Evolutionary conservation across 2,329 filamentous ascomycete species (phyloP).

Genomic region (Diaporthe sp.): DNA sequence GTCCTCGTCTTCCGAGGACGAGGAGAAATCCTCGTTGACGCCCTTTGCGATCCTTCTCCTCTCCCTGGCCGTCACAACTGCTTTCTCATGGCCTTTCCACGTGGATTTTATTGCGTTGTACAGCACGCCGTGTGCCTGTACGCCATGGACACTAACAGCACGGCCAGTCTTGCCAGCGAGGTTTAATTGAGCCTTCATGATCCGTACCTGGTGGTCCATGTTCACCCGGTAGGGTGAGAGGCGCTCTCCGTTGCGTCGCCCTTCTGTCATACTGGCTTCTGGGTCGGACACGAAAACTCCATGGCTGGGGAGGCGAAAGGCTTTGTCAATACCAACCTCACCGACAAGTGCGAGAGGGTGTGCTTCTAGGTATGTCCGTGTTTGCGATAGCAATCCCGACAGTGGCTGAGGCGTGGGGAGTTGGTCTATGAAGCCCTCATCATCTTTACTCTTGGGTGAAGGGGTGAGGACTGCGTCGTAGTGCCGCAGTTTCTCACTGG

Average conservation of each 20-base stretch:
- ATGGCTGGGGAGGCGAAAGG: slow-evolving; percentile 75
- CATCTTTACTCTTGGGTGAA: slow-evolving; percentile 51
- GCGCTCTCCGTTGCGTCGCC: slow-evolving; percentile 75
- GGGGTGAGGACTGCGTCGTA: slow-evolving; percentile 74
- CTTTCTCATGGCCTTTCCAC: slow-evolving; percentile 78
- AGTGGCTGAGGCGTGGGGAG: slow-evolving; percentile 72
- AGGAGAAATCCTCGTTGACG: slow-evolving; percentile 56
- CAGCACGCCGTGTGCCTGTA: slow-evolving; percentile 79
- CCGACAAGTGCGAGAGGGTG: slow-evolving; percentile 77
- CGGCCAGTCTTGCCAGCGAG: slow-evolving; percentile 75
- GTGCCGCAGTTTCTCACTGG: slow-evolving; percentile 62
- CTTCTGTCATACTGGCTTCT: slow-evolving; percentile 66
- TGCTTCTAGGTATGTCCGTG: slow-evolving; percentile 62
- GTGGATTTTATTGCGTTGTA: slow-evolving; percentile 71
- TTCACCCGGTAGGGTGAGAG: slow-evolving; percentile 76
- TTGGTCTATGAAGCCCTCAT: slow-evolving; percentile 54
- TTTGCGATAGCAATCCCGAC: slow-evolving; percentile 66
- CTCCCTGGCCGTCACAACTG: slow-evolving; percentile 70
- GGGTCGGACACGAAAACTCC: slow-evolving; percentile 55
- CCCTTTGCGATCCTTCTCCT: slow-evolving; percentile 58
- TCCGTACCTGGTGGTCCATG: slow-evolving; percentile 73
- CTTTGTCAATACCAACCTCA: slow-evolving; percentile 82
- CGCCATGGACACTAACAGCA: slow-evolving; percentile 77
- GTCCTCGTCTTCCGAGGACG: slow-evolving; percentile 37
- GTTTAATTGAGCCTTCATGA: slow-evolving; percentile 75